phyloP scores from a whole-genome alignment of 441 rosid species.

The Pelargonium cotyledonis region DNA sequence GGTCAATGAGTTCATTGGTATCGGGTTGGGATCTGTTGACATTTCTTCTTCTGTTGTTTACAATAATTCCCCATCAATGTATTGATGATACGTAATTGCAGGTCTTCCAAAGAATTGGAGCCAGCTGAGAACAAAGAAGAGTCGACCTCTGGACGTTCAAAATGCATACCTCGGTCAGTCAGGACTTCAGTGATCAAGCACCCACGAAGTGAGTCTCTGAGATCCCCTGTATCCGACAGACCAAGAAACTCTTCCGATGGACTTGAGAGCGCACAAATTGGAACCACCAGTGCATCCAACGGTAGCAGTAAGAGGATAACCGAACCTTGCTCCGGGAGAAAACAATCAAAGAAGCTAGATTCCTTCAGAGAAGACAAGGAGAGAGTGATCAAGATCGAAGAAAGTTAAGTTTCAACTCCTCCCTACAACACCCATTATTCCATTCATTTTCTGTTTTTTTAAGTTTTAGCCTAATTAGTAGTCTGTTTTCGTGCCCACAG shows the following conservation, averaged over 20 bases:
- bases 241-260: conserved; percentile 49
- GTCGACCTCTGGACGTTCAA: conserved; percentile 42
- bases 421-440: neutral
- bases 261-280: conserved; percentile 28
- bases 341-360: conserved; percentile 39
- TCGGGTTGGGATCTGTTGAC: neutral
- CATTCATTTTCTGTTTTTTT: neutral
- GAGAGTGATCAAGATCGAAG: conserved; percentile 72
- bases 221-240: conserved; percentile 60
- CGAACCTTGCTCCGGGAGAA: conserved; percentile 33
- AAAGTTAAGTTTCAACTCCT: conserved; percentile 66
- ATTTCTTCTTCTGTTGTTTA: neutral
- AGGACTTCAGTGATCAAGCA: conserved; percentile 60
- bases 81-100: conserved; percentile 27
- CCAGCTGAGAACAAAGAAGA: conserved; percentile 40
- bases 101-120: conserved; percentile 49
- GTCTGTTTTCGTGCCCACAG: conserved; percentile 37
- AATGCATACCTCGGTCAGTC: conserved; percentile 51
- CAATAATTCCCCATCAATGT: neutral
- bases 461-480: conserved; percentile 14
- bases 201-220: conserved; percentile 48
- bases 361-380: conserved; percentile 56
- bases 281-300: conserved; percentile 23
- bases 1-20: too few species aligned
- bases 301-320: conserved; percentile 52